Base-by-base conservation (phyloP, 805 yeast species). In the Ogataea glucozyma region DNA sequence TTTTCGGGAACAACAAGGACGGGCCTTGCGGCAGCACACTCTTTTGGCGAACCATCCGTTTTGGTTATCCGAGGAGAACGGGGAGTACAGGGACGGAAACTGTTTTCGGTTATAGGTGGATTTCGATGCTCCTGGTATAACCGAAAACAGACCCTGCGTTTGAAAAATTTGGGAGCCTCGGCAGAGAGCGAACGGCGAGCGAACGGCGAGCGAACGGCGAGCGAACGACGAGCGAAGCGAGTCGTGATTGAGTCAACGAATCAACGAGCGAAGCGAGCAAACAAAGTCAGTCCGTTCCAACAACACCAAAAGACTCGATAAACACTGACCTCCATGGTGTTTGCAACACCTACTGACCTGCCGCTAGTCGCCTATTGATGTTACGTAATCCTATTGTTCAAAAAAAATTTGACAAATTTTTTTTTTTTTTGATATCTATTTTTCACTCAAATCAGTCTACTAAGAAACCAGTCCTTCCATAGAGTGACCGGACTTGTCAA, bases 361-460 rank as follows among this genome's bases (percentile, higher is more conserved):
- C n/a, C n/a, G n/a, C n/a, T n/a, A n/a, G n/a, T n/a, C n/a, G n/a
- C n/a, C n/a, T n/a, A n/a, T n/a, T n/a, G n/a, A n/a, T n/a, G n/a
- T n/a, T n/a, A n/a, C n/a, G n/a, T n/a, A n/a, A n/a, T n/a, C n/a
- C 32, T 30, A 30, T 30, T 30, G 32, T 30, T 27, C 5, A 27
- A 27, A 16, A 16, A 9, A 9, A 9, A 9, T 30, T 30, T 30
- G 4, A 11, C 20, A 30, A 30, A 30, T 16, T 30, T 30, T 30
- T 16, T 9, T 16, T 30, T 30, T 30, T n/a, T 6, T 13, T 27
- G 5, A 14, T 17, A 9, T 16, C 13, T 18, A n/a, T n/a, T n/a
- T n/a, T n/a, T n/a, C n/a, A n/a, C n/a, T 30, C 10, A 30, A 30
- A 30, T 30, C 32, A 30, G 7, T 4, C 31, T 19, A n/a, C 8